Evolutionary conservation across 441 rosid genomes (phyloP), one percentile per base, ranked within the genome.

Genomic region (Flueggea neowawraea): DNA sequence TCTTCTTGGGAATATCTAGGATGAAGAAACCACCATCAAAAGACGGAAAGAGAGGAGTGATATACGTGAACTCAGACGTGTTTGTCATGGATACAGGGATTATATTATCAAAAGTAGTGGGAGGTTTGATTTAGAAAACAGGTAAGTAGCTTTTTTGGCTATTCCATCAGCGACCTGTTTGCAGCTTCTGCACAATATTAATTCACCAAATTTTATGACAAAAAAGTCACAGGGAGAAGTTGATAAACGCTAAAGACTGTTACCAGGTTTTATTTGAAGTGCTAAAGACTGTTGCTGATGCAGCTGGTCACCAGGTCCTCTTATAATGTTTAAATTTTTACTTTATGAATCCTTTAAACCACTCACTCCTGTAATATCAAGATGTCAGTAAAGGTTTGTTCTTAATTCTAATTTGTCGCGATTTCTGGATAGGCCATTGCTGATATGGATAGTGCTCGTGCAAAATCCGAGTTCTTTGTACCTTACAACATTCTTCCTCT

Each of bases 401-500:
- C n/a, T 70, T 31, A 28, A 56, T 48, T 28, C 62, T 14, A 52
- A 52, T 66, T 64, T 64, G 57, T 60, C 44, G 52, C 41, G 70
- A 62, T 73, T 71, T 39, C 54, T 67, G 74, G 41, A 66, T 72
- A 89, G 97, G 94, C 93, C 78, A 70, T 79, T 63, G 84, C 86
- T 64, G 89, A 84, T 51, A 72, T 80, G 71, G 89, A 88, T 14
- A 68, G 68, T 63, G 70, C 73, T 57, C 82, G 73, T 17, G 78
- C 70, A 22, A 84, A 78, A 75, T 71, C 96, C 31, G 86, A 78
- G 63, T 73, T 86, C 68, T 85, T 82, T 67, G 84, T 91, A 36
- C 88, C 93, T 0, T 94, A 86, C 77, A 94, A 94, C 84, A 91
- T 94, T 79, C 95, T 95, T 75, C 96, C 97, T 65, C 92, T 91